Conservation (phyloP, 257 asterid species). For the Nicotiana sylvestris region DNA sequence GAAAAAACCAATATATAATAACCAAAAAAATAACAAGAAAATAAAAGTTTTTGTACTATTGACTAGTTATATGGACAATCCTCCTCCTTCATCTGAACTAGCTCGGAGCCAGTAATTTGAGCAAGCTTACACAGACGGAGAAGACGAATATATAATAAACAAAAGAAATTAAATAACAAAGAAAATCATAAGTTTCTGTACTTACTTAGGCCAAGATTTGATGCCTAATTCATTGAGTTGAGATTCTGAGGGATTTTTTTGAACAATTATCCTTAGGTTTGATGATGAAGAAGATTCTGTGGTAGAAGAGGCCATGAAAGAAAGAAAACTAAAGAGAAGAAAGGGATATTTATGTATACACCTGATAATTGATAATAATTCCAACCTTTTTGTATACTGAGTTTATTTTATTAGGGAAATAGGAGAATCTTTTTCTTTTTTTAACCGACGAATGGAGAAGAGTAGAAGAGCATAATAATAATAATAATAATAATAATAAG, state of each 20-base stretch:
- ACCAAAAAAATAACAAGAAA: not conserved
- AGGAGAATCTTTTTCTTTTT: not conserved
- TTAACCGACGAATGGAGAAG: not conserved
- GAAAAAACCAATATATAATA: not conserved
- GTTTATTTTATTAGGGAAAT: not conserved
- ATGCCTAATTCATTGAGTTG: slow-evolving; percentile 73
- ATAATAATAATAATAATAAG: not conserved
- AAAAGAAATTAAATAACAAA: not conserved
- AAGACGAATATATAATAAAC: not conserved
- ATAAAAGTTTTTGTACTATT: too few species aligned
- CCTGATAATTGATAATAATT: not conserved
- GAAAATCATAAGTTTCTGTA: slow-evolving; percentile 25
- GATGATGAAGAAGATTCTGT: slow-evolving; percentile 41
- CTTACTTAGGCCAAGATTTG: slow-evolving; percentile 92
- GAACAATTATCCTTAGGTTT: slow-evolving; percentile 61
- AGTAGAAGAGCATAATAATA: not conserved
- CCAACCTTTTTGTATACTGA: not conserved
- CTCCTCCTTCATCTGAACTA: not conserved
- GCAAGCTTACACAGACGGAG: not conserved
- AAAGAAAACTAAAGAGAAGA: not conserved
- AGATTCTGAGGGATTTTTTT: slow-evolving; percentile 61
- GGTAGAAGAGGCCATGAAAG: slow-evolving; percentile 28
- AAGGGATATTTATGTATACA: not conserved
- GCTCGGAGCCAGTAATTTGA: not conserved
- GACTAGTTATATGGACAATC: not conserved